Evolutionary conservation across 768 basidiomycete species (phyloP).

Genomic region (Rhizopogon vesiculosus): DNA sequence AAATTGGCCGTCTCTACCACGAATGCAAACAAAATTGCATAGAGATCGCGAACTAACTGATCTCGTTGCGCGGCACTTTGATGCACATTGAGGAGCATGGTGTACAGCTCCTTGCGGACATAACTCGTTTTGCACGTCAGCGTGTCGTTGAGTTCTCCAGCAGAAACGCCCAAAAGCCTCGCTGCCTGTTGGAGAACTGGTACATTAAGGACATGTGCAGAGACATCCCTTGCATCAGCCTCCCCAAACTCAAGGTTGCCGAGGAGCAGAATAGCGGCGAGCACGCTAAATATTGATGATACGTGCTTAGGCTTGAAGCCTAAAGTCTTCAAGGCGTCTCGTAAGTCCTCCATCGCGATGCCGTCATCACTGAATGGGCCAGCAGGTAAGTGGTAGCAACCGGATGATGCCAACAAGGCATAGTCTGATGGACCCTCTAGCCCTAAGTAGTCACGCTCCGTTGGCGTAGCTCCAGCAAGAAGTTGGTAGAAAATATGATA

Average conservation of each 20-base stretch:
- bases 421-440: conserved; percentile 59
- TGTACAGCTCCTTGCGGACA: conserved; percentile 54
- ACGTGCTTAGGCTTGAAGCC: conserved; percentile 62
- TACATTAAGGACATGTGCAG: conserved; percentile 44
- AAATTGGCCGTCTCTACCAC: conserved; percentile 63
- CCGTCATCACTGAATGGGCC: conserved; percentile 61
- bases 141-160: conserved; percentile 50
- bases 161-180: conserved; percentile 43
- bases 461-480: conserved; percentile 51
- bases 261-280: conserved; percentile 50
- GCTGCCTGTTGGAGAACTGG: conserved; percentile 46
- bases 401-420: conserved; percentile 51
- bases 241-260: conserved; percentile 58
- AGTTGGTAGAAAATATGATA: conserved; percentile 68
- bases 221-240: conserved; percentile 48
- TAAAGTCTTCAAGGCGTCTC: conserved; percentile 49
- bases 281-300: conserved; percentile 47
- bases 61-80: conserved; percentile 53
- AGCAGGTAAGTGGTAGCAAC: conserved; percentile 59
- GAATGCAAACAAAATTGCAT: conserved; percentile 59
- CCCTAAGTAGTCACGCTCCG: conserved; percentile 47
- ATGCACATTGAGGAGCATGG: conserved; percentile 45
- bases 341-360: conserved; percentile 52
- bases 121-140: conserved; percentile 56
- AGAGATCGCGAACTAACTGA: conserved; percentile 51